These are phyloP conservation scores for Chlamydomonas schloesseri DNA, from an alignment of 139 green algal species.

Conservation along the genomic window DNA sequence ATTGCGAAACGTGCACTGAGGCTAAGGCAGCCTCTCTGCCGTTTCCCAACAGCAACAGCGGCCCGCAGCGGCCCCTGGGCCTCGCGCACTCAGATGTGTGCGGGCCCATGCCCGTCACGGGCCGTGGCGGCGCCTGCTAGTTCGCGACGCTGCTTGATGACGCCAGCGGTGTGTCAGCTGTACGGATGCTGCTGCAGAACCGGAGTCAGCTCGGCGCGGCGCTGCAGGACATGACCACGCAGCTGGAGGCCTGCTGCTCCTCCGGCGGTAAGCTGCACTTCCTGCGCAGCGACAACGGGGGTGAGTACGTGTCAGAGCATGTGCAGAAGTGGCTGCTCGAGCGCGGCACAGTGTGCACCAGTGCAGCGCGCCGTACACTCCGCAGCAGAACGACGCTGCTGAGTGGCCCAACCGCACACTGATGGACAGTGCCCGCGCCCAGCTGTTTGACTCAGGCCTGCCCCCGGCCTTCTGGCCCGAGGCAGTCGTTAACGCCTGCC, in stretches of 20 bases:
- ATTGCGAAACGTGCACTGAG: no score
- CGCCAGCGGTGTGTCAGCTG: not conserved
- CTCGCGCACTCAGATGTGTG: slow-evolving; percentile 42
- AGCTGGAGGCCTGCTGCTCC: not conserved
- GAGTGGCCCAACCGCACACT: slow-evolving; percentile 47
- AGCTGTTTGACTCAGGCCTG: slow-evolving; percentile 18
- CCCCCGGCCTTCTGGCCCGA: not conserved
- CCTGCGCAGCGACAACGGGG: not conserved
- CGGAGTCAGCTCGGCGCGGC: not conserved
- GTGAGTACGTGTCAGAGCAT: not conserved
- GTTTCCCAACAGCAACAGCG: no score
- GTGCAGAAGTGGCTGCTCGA: not conserved
- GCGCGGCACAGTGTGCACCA: slow-evolving; percentile 5
- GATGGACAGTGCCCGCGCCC: slow-evolving; percentile 33
- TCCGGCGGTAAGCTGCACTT: no score
- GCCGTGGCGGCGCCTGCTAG: not conserved
- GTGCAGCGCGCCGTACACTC: not conserved
- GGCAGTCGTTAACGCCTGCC: not conserved
- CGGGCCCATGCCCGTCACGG: not conserved
- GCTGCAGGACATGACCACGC: not conserved
- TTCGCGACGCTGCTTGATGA: slow-evolving; percentile 42
- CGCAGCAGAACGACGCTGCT: slow-evolving; percentile 32
- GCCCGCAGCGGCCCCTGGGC: not conserved
- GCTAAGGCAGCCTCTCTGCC: no score
- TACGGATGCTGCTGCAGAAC: not conserved